These are phyloP conservation scores for Macrophomina pseudophaseolina DNA, from an alignment of 2,329 filamentous ascomycete species.

Conservation along the genomic window DNA sequence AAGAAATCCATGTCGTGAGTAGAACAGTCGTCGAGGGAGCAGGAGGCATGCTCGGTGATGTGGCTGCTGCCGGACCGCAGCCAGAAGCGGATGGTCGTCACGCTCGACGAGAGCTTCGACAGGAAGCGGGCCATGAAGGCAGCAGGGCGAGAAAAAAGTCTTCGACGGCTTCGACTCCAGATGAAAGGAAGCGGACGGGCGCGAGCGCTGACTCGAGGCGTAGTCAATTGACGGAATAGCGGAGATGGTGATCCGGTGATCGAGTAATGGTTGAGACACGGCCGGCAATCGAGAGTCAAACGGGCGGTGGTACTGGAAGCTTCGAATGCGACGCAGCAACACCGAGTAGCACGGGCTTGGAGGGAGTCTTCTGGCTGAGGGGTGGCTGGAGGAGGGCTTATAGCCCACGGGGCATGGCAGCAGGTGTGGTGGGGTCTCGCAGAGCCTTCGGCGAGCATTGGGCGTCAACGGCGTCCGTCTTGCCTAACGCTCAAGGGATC, in stretches of 20 bases:
- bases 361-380: neutral
- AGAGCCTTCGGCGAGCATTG: neutral
- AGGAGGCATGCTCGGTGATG: neutral
- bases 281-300: neutral
- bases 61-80: neutral
- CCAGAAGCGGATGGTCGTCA: slow-evolving; percentile 19
- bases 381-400: slow-evolving; percentile 1
- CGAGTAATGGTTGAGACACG: neutral
- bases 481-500: neutral
- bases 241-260: neutral
- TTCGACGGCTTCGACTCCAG: neutral
- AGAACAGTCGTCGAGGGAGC: neutral
- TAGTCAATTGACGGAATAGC: neutral
- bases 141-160: neutral
- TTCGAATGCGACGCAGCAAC: no score
- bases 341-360: no score
- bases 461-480: slow-evolving; percentile 7
- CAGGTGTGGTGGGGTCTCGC: neutral
- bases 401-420: neutral
- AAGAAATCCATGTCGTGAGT: slow-evolving; percentile 20
- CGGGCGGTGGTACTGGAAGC: neutral
- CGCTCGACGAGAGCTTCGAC: slow-evolving; percentile 8
- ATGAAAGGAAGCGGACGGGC: neutral
- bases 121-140: slow-evolving; percentile 10
- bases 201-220: neutral